Conservation (phyloP, 768 basidiomycete genomes). For the Boletus edulis region DNA sequence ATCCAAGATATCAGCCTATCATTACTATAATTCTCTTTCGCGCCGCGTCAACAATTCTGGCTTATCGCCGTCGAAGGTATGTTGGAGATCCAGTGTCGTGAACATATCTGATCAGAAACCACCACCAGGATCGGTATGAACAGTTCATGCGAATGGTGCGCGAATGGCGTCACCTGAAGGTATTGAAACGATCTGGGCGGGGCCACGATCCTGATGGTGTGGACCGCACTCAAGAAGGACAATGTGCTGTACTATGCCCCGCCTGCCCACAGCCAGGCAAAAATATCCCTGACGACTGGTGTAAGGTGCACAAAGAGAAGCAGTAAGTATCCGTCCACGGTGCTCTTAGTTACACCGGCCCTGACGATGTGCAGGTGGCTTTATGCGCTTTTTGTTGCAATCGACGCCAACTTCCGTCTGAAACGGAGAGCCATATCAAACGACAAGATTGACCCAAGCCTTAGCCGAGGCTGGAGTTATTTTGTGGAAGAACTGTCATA, state of each 20-base stretch:
- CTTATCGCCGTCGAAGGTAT: neutral
- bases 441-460: neutral
- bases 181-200: neutral
- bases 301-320: neutral
- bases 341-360: neutral
- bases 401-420: no score
- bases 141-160: neutral
- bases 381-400: neutral
- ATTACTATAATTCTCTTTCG: neutral
- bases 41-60: neutral
- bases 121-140: neutral
- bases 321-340: no score
- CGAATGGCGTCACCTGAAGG: constrained; percentile 2
- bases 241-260: neutral
- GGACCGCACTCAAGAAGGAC: neutral
- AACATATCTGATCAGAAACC: no score
- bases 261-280: neutral
- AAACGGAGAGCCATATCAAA: neutral
- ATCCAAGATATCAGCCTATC: neutral
- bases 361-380: no score
- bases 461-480: neutral
- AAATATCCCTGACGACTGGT: neutral
- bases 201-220: neutral
- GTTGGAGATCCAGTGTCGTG: no score
- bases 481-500: neutral